phyloP scores from a whole-genome alignment of 1,139 yeast species.

The Saccharomyces pastorianus region DNA sequence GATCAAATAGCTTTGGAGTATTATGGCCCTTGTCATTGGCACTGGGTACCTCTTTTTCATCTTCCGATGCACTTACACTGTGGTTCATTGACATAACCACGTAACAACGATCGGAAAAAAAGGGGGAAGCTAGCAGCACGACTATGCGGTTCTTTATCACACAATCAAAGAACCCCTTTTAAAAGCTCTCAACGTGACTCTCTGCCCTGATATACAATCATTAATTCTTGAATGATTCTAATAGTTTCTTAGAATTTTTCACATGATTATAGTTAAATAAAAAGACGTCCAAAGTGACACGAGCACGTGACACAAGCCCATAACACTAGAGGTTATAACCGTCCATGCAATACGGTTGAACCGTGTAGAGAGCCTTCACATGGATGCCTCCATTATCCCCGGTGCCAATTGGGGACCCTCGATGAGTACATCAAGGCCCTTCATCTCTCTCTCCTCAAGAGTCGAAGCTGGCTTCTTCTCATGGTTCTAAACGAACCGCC shows the following conservation, averaged over 20 bases:
- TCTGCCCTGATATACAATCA: neutral
- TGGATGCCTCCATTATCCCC: neutral
- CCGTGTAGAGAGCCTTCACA: neutral
- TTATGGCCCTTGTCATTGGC: neutral
- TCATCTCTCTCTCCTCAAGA: neutral
- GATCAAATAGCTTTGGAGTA: constrained; percentile 34
- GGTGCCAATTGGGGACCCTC: neutral
- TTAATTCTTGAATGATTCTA: neutral
- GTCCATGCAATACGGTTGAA: neutral
- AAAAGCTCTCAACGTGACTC: neutral
- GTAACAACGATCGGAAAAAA: neutral
- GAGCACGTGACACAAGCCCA: neutral
- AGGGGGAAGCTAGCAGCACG: neutral
- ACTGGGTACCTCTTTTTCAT: neutral
- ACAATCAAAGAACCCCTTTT: neutral
- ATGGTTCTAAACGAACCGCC: neutral
- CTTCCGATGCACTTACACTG: neutral
- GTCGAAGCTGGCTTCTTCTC: neutral
- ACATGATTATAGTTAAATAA: neutral
- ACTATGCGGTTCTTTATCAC: neutral
- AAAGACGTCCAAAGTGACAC: neutral
- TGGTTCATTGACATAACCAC: neutral
- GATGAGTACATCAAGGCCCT: neutral
- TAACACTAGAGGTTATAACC: neutral
- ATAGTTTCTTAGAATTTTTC: neutral